Conservation (phyloP, 106 monocot genomes). For the Alisma plantagoaquatica region DNA sequence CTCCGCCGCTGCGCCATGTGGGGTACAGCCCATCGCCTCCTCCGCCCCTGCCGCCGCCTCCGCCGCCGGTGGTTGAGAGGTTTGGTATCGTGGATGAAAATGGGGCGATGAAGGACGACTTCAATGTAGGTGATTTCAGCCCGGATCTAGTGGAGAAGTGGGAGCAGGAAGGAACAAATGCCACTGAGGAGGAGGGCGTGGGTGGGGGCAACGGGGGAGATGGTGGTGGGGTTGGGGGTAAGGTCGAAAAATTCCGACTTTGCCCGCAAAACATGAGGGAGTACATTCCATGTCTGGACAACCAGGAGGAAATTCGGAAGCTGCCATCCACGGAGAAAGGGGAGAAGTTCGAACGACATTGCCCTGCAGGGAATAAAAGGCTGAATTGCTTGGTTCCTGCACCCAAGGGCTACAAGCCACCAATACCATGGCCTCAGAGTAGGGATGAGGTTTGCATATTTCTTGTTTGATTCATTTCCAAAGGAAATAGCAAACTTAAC, state of each 20-base stretch:
- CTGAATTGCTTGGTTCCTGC: constrained; percentile 62
- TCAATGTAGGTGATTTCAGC: constrained; percentile 32
- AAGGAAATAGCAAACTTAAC: too few relatives aligned
- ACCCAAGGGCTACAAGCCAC: constrained; percentile 57
- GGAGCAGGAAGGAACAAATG: constrained; percentile 9
- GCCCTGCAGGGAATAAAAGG: constrained; percentile 37
- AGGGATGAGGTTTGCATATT: constrained; percentile 54
- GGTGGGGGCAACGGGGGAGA: background rate
- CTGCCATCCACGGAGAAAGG: constrained; percentile 54
- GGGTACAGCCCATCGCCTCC: background rate
- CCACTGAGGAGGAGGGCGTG: constrained; percentile 4
- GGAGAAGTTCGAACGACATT: constrained; percentile 74
- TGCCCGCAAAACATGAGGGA: constrained; percentile 58
- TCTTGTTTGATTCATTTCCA: too few relatives aligned
- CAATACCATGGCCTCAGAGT: constrained; percentile 85
- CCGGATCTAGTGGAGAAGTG: constrained; percentile 17
- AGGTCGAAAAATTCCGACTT: constrained; percentile 29
- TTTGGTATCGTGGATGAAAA: constrained; percentile 66
- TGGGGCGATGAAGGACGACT: constrained; percentile 60
- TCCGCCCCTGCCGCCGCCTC: constrained; percentile 13
- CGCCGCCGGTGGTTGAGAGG: constrained; percentile 30
- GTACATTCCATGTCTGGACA: constrained; percentile 89
- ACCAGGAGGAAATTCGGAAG: constrained; percentile 48
- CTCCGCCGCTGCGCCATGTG: too few relatives aligned
- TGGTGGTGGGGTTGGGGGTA: constrained; percentile 5